Conservation (phyloP, 2,329 filamentous ascomycete genomes). For the Cryphonectria parasitica region DNA sequence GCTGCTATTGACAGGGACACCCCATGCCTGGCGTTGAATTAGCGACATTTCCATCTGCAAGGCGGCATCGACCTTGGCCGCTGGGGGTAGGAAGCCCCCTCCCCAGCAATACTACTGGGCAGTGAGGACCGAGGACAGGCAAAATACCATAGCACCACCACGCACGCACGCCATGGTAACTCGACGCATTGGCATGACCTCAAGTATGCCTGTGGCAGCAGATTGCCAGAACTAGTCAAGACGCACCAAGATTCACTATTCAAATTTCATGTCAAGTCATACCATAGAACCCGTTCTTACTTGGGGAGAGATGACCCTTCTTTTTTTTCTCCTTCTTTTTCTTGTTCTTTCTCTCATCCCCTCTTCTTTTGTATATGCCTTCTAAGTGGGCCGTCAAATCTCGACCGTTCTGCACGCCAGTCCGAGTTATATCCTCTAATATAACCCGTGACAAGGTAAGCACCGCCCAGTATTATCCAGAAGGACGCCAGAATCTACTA, state of each 20-base stretch:
- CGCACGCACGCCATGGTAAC: no score
- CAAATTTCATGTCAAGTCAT: neutral
- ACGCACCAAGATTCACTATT: neutral
- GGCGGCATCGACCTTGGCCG: neutral
- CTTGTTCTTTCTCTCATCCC: no score
- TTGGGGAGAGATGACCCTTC: no score
- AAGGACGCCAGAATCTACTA: neutral
- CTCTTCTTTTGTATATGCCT: no score
- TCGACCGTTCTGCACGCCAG: neutral
- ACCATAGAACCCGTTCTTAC: no score
- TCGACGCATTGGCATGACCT: no score
- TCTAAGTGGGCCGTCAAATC: neutral
- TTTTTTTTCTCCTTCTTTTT: no score
- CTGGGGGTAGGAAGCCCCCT: neutral
- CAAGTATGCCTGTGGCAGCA: no score
- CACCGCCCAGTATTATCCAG: neutral
- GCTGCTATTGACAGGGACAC: neutral
- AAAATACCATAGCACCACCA: neutral
- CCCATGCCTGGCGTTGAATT: constrained; percentile 4
- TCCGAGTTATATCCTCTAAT: neutral
- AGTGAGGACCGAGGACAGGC: neutral
- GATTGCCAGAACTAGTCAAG: no score
- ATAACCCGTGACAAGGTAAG: neutral
- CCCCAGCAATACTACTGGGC: neutral
- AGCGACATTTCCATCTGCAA: constrained; percentile 5